These are phyloP conservation scores for Phlebopus sp. DNA, from an alignment of 1,284 basidiomycete species.

Conservation along the genomic window DNA sequence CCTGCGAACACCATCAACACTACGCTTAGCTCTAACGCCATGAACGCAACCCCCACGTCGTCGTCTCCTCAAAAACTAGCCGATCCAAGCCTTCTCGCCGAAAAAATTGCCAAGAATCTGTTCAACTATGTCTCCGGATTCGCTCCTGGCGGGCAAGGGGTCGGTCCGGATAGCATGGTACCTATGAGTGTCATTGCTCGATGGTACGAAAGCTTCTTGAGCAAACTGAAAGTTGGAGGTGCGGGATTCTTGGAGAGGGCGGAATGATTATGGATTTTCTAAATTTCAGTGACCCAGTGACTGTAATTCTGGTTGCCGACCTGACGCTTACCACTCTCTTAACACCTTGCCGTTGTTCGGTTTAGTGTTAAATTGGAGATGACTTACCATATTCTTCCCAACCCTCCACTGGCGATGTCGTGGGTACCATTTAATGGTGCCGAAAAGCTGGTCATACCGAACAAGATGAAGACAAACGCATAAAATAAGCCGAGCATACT, in stretches of 20 bases:
- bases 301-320: too few relatives aligned
- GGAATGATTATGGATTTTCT: constrained; percentile 34
- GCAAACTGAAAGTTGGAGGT: constrained; percentile 72
- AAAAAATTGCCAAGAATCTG: constrained; percentile 71
- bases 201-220: constrained; percentile 81
- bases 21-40: constrained; percentile 22
- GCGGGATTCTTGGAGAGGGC: constrained; percentile 73
- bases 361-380: too few relatives aligned
- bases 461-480: too few relatives aligned
- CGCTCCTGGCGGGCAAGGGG: constrained; percentile 42
- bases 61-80: constrained; percentile 14
- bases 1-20: constrained; percentile 37
- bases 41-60: background rate
- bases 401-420: too few relatives aligned
- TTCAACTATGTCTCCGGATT: constrained; percentile 87
- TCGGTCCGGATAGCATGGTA: constrained; percentile 63
- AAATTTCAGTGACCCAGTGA: too few relatives aligned
- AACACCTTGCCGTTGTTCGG: too few relatives aligned
- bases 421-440: too few relatives aligned
- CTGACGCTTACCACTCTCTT: too few relatives aligned
- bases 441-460: too few relatives aligned
- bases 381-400: too few relatives aligned
- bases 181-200: constrained; percentile 74
- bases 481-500: too few relatives aligned
- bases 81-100: constrained; percentile 49